Percentiles rank a stretch among this genome's conserved stretches.
phyloP scores from a whole-genome alignment of 75 land plant genomes.

The Cupressus sempervirens region DNA sequence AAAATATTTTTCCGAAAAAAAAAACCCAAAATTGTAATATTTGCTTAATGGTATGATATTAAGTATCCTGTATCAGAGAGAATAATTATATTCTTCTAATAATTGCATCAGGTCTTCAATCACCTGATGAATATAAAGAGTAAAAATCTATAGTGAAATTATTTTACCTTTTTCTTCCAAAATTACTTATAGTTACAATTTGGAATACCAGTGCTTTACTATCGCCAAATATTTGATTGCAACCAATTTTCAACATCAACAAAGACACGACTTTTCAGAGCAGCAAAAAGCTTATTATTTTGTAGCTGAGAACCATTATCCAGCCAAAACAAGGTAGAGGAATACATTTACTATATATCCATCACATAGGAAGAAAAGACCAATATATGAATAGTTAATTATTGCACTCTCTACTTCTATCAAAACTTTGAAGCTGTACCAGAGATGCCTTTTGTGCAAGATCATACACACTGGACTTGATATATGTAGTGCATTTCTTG shows the following conservation, averaged over 20 bases:
- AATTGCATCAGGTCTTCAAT: not conserved
- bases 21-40: not conserved
- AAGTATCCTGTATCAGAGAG: not conserved
- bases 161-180: not conserved
- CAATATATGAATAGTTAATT: not conserved
- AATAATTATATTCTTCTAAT: not conserved
- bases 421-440: not conserved
- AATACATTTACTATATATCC: not conserved
- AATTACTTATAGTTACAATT: not conserved
- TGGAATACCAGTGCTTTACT: not conserved
- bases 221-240: not conserved
- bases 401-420: not conserved
- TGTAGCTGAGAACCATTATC: not conserved
- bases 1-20: not conserved
- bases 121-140: not conserved
- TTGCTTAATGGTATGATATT: not conserved
- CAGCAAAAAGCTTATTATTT: not conserved
- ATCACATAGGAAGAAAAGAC: not conserved
- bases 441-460: not conserved
- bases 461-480: not conserved
- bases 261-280: not conserved
- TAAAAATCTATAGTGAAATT: not conserved
- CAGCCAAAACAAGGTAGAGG: not conserved
- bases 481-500: not conserved
- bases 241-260: not conserved